A percentile compares a stretch with the other conserved stretches of the same genome.
phyloP scores from a whole-genome alignment of 495 filamentous ascomycete species.

The Aspergillus nanangensis region DNA sequence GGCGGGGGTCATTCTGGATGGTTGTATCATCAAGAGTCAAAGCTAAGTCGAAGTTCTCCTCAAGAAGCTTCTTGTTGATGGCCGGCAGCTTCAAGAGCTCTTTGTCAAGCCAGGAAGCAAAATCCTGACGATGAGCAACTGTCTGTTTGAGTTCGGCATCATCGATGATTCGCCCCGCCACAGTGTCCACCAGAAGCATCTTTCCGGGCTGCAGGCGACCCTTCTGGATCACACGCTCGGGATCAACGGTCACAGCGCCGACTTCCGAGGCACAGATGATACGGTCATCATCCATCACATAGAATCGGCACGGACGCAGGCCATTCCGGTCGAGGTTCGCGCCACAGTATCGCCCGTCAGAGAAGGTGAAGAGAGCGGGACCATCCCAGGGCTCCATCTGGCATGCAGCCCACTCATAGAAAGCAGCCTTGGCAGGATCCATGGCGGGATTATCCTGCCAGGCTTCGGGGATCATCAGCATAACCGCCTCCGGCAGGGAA shows the following conservation, averaged over 20 bases:
- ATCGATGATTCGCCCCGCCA: conserved; percentile 93
- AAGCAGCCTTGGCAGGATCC: conserved; percentile 94
- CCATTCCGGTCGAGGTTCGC: conserved; percentile 99
- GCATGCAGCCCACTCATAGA: conserved; percentile 99
- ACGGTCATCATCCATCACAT: conserved; percentile 95
- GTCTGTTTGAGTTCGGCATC: conserved; percentile 90
- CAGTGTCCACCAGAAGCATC: conserved; percentile 96
- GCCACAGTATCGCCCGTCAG: conserved; percentile 96
- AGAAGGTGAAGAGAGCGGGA: conserved; percentile 95
- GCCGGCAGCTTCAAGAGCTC: conserved; percentile 79
- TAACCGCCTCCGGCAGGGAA: conserved; percentile 94
- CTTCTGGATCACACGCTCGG: conserved; percentile 89
- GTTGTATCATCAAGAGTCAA: conserved; percentile 64
- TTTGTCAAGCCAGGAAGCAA: conserved; percentile 82
- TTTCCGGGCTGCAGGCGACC: conserved; percentile 92
- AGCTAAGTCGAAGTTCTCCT: conserved; percentile 57
- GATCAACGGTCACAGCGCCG: conserved; percentile 88
- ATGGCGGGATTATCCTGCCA: conserved; percentile 94
- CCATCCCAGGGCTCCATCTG: conserved; percentile 99
- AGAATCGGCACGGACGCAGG: conserved; percentile 95
- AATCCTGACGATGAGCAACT: conserved; percentile 81
- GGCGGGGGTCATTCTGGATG: conserved; percentile 78
- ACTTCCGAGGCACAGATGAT: conserved; percentile 99
- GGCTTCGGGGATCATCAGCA: conserved; percentile 98
- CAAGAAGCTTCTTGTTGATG: conserved; percentile 57